Base-by-base conservation (phyloP, 1,284 basidiomycete species). In the Microbotryomycetes sp. region DNA sequence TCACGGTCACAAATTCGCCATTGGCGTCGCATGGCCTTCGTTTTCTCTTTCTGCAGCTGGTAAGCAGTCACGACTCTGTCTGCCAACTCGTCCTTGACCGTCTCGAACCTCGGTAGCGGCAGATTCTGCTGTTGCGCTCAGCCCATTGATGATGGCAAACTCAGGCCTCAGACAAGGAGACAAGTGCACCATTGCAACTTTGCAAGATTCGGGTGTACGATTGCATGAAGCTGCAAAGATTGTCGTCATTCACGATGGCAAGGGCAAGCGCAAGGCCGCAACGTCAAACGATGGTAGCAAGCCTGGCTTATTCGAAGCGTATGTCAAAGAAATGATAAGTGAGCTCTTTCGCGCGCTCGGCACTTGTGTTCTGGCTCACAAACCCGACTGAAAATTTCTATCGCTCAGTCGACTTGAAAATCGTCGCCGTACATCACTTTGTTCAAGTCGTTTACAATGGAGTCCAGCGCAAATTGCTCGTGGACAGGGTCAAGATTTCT, bases 341-440 rank as follows among this genome's bases (percentile, higher is more conserved):
- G 65, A 70, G 72, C 69, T 48, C 28, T 45, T 62, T 51, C 64
- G 28, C 27, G n/a, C n/a, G n/a, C n/a, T n/a, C n/a, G 9, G 56
- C 31, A 53, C 52, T 45, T 51, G 50, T 3, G 57, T 31, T 13
- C 26, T 6, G 23, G 5, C 9, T n/a, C 24, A 26, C 2, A 28
- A 5, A 6, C 16, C 11, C 29, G n/a, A 23, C 2, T 30, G 11
- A 6, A 18, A 15, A 15, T 18, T 3, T 4, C 7, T 48, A 45
- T 3, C 13, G n/a, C 52, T 28, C 66, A 89, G 88, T 88, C 45
- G 86, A 88, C 70, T 76, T 87, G 23, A 86, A 85, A 72, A 88
- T 85, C 71, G 74, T 91, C 60, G 82, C 84, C 7, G 72, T 78
- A 18, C 79, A 79, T 4, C 86, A 87, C 73, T 77, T 80, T 4